Evolutionary conservation across 129 eudicot species (phyloP).

Genomic region (Flaveria robusta): DNA sequence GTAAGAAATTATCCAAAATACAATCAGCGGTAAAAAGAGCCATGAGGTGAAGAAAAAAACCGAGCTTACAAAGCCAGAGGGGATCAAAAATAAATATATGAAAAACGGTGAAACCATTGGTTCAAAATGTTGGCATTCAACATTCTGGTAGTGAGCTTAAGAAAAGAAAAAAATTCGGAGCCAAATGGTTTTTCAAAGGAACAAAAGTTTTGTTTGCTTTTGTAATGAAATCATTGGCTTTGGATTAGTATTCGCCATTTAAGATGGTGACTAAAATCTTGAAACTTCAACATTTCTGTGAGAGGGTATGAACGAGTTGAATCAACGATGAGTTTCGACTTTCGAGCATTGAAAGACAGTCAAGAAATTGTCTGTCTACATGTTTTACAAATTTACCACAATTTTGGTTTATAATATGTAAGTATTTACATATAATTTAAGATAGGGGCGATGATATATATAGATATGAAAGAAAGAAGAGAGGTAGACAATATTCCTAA

Average conservation of each 20-base stretch:
- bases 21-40: constrained; percentile 37
- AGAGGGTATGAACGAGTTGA: background rate
- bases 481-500: constrained; percentile 1
- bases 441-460: constrained; percentile 39
- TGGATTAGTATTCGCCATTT: background rate
- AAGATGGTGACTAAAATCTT: constrained; percentile 2
- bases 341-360: constrained; percentile 25
- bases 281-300: constrained; percentile 20
- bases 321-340: background rate
- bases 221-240: background rate
- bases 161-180: constrained; percentile 62
- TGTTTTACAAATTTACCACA: constrained; percentile 39
- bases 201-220: background rate
- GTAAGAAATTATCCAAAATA: constrained; percentile 34
- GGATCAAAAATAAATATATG: constrained; percentile 33
- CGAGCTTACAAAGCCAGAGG: constrained; percentile 37
- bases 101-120: constrained; percentile 25
- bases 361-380: constrained; percentile 31
- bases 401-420: constrained; percentile 56
- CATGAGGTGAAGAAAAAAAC: constrained; percentile 38
- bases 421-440: constrained; percentile 51
- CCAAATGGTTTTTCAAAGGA: constrained; percentile 40
- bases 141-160: constrained; percentile 26
- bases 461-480: background rate
- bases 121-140: constrained; percentile 35